These are phyloP conservation scores for Candida ficus DNA, from an alignment of 805 yeast species.

Conservation along the genomic window DNA sequence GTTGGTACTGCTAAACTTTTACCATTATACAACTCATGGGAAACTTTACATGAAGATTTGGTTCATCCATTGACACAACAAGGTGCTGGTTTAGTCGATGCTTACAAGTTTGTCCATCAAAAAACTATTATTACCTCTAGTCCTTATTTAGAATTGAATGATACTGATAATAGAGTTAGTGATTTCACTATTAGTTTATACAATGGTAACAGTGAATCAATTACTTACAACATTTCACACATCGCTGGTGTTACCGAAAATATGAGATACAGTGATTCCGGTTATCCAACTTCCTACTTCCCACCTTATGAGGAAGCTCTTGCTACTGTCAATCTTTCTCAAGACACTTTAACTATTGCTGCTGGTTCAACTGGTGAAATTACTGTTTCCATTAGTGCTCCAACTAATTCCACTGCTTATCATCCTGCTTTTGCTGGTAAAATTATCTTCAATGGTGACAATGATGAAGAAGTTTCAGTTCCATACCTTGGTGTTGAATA, in stretches of 20 bases:
- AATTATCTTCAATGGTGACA: conserved; percentile 11
- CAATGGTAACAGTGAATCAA: conserved; percentile 10
- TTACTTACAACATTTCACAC: conserved; percentile 9
- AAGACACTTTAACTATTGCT: conserved; percentile 6
- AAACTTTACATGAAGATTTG: too few species aligned
- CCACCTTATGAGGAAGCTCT: conserved; percentile 4
- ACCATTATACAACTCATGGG: conserved; percentile 6
- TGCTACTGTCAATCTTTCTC: conserved; percentile 8
- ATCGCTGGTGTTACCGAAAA: conserved; percentile 7
- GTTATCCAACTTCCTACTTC: conserved; percentile 6
- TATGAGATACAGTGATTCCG: conserved; percentile 1
- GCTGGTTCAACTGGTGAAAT: conserved; percentile 13
- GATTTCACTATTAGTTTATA: conserved; percentile 9
- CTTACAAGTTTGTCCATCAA: conserved; percentile 8
- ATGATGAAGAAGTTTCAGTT: conserved; percentile 13
- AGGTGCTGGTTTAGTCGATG: conserved; percentile 17
- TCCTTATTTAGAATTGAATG: conserved; percentile 12
- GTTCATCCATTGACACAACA: conserved; percentile 10
- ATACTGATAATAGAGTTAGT: conserved; percentile 11
- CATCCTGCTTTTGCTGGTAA: conserved; percentile 14
- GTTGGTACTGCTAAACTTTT: conserved; percentile 8
- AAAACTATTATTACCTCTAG: conserved; percentile 7
- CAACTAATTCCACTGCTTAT: conserved; percentile 1
- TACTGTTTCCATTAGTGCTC: conserved; percentile 7
- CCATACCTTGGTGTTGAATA: conserved; percentile 19